Percentiles rank a stretch among this genome's conserved stretches.
Conservation (phyloP, 306 rosid species). For the Citrullus mucosospermus region DNA sequence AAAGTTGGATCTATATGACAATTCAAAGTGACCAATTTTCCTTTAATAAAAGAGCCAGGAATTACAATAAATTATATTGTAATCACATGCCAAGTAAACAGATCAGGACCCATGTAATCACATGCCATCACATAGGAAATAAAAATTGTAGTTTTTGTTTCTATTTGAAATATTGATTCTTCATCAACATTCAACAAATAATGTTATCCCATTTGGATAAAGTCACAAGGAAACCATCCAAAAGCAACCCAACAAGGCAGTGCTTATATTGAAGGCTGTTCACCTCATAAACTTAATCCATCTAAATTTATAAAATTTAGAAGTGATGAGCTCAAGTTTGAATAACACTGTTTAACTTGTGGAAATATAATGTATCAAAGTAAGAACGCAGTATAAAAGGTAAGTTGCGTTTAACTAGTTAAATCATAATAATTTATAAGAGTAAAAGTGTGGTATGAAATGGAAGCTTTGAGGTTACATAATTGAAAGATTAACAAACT, state of each 20-base stretch:
- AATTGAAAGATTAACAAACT: background rate
- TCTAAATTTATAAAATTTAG: background rate
- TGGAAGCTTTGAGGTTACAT: background rate
- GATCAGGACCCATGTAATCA: background rate
- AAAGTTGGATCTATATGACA: too few relatives aligned
- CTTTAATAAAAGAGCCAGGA: too few relatives aligned
- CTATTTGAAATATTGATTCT: background rate
- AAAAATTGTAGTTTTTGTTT: background rate
- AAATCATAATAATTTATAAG: background rate
- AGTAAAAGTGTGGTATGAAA: background rate
- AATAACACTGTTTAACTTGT: background rate
- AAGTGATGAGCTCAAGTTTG: background rate
- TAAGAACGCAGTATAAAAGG: background rate
- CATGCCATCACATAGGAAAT: background rate
- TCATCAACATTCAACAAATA: background rate
- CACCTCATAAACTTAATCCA: background rate
- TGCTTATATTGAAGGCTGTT: background rate
- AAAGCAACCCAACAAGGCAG: background rate
- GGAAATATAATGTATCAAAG: background rate
- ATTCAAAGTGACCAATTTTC: too few relatives aligned
- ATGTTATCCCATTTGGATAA: background rate
- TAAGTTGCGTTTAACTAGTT: background rate
- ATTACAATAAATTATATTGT: too few relatives aligned
- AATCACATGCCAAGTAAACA: background rate
- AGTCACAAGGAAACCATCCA: background rate